Evolutionary conservation across 129 eudicot genomes (phyloP).

Genomic region (Artemisia tridentata): DNA sequence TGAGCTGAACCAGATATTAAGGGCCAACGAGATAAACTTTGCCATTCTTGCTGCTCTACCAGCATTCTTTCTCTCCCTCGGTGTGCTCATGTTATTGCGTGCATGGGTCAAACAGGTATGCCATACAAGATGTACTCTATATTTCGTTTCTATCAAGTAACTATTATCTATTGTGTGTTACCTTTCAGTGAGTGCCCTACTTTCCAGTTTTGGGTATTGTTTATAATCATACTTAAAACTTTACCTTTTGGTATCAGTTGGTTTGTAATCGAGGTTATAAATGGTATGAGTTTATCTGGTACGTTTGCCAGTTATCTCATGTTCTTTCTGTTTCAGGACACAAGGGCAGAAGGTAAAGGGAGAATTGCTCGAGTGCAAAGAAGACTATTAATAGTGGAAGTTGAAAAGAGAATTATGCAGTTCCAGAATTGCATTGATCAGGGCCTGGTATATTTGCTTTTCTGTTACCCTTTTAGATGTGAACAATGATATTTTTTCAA

Average conservation of each 20-base stretch:
- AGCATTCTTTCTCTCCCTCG: conserved; percentile 74
- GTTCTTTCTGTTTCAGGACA: conserved; percentile 54
- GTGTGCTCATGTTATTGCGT: conserved; percentile 66
- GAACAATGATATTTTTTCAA: not conserved
- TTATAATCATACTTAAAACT: too few species aligned
- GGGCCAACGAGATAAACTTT: conserved; percentile 96
- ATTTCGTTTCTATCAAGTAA: not conserved
- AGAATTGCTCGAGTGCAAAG: conserved; percentile 86
- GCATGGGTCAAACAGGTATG: conserved; percentile 87
- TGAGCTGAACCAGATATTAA: conserved; percentile 90
- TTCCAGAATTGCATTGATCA: conserved; percentile 61
- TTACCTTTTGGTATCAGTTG: too few species aligned
- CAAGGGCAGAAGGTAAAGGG: conserved; percentile 94
- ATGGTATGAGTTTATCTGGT: not conserved
- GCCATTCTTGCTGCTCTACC: conserved; percentile 98
- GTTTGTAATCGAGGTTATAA: not conserved
- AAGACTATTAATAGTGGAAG: conserved; percentile 77
- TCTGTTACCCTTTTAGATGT: not conserved
- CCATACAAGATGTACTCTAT: not conserved
- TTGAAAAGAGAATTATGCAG: conserved; percentile 75
- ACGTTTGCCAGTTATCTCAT: not conserved
- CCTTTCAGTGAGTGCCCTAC: not conserved
- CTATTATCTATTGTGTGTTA: not conserved
- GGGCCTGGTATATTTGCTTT: conserved; percentile 55
- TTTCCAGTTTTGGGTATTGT: not conserved